phyloP scores from a whole-genome alignment of 164 flowering plant genomes.

The Sextonia rubra region DNA sequence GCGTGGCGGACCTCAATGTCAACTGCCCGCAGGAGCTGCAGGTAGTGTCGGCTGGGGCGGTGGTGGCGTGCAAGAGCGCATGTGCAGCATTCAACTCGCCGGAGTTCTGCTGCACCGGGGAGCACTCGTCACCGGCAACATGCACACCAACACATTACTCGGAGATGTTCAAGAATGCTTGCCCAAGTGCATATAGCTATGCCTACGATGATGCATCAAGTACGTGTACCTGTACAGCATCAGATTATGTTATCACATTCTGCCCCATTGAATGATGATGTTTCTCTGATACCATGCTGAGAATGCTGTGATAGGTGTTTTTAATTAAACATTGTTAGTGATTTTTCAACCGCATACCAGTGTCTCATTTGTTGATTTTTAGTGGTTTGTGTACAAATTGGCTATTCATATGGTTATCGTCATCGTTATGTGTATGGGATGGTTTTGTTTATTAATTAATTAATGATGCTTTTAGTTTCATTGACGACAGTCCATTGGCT shows the following conservation, averaged over 20 bases:
- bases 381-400: no score
- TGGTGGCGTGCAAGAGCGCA: conserved; percentile 89
- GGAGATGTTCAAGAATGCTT: conserved; percentile 69
- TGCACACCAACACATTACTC: conserved; percentile 76
- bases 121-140: conserved; percentile 55
- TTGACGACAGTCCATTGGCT: no score
- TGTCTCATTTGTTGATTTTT: no score
- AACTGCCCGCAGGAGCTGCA: conserved; percentile 71
- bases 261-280: conserved; percentile 33
- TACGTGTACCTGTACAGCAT: conserved; percentile 69
- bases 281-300: neutral
- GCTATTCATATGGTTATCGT: no score
- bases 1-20: conserved; percentile 54
- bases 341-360: no score
- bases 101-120: conserved; percentile 84
- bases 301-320: no score
- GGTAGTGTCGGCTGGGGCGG: conserved; percentile 34
- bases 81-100: conserved; percentile 69
- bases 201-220: conserved; percentile 91
- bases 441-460: no score
- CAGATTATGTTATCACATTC: conserved; percentile 78
- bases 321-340: no score
- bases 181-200: conserved; percentile 86
- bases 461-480: no score
- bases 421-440: no score